Evolutionary conservation across 768 basidiomycete genomes (phyloP).

Genomic region (Suillus paluster): DNA sequence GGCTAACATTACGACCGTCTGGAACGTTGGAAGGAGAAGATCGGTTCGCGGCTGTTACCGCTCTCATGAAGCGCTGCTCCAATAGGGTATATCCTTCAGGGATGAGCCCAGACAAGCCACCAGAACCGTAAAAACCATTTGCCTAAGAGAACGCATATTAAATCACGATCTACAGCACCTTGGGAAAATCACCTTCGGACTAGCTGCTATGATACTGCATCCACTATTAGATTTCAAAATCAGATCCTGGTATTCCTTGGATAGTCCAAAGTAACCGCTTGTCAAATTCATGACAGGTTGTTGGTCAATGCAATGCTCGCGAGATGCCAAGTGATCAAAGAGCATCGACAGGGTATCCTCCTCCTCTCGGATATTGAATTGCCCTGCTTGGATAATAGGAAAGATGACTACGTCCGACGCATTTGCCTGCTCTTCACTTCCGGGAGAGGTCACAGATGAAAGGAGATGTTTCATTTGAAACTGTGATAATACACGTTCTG

Average conservation of each 20-base stretch:
- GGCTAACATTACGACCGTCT: conserved; percentile 55
- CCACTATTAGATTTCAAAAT: conserved; percentile 62
- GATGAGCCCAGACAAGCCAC: conserved; percentile 88
- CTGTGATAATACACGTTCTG: conserved; percentile 53
- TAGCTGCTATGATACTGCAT: conserved; percentile 81
- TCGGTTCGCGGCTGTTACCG: conserved; percentile 53
- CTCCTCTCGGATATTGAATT: conserved; percentile 86
- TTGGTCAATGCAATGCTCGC: conserved; percentile 12
- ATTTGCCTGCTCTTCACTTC: conserved; percentile 20
- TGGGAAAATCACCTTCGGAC: conserved; percentile 68
- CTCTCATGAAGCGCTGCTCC: conserved; percentile 82
- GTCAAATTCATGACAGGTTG: conserved; percentile 79
- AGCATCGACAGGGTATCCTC: conserved; percentile 63
- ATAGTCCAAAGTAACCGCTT: conserved; percentile 94
- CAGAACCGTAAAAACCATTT: conserved; percentile 93
- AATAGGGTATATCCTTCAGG: conserved; percentile 94
- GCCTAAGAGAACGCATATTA: conserved; percentile 54
- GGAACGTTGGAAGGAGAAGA: conserved; percentile 19
- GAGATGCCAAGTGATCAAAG: conserved; percentile 52
- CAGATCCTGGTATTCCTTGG: conserved; percentile 75
- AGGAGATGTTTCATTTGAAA: conserved; percentile 58
- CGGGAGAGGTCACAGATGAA: conserved; percentile 21
- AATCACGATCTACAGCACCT: background rate
- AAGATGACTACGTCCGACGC: conserved; percentile 57
- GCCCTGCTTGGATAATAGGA: conserved; percentile 89